Conservation (phyloP, 257 asterid genomes). For the Nicotiana noctiflora region DNA sequence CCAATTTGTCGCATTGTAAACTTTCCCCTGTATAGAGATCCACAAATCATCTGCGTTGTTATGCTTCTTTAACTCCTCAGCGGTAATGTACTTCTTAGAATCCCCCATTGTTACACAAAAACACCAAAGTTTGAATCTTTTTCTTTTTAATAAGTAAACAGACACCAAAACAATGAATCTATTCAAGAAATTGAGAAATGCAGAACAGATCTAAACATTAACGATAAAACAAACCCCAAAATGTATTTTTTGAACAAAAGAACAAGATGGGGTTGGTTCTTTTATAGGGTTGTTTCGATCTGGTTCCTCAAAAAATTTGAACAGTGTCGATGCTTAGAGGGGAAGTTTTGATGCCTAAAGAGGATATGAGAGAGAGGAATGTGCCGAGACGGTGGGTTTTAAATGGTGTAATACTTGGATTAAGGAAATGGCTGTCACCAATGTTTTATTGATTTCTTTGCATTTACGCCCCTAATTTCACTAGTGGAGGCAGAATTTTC, state of each 20-base stretch:
- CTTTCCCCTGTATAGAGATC: conserved; percentile 39
- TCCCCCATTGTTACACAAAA: background rate
- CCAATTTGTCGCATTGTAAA: conserved; percentile 37
- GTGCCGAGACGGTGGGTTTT: no score
- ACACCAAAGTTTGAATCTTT: background rate
- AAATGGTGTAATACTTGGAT: no score
- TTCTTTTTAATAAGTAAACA: background rate
- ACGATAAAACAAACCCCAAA: background rate
- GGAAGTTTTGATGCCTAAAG: no score
- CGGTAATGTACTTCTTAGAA: conserved; percentile 25
- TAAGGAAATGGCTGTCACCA: no score
- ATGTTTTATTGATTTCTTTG: no score
- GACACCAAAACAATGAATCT: background rate
- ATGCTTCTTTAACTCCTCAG: conserved; percentile 32
- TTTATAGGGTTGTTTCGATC: background rate
- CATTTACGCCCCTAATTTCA: no score
- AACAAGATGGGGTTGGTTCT: background rate
- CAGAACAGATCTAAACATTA: background rate
- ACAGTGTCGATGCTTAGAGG: no score
- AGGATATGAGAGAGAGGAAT: no score
- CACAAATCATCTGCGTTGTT: conserved; percentile 29
- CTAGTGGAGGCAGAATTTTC: no score
- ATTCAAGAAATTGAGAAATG: background rate
- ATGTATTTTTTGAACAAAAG: background rate
- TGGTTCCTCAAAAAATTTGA: background rate